Evolutionary conservation across 2,329 filamentous ascomycete species (phyloP), one percentile per base, ranked within the genome.

Genomic region (Ophiostoma pallidulum): DNA sequence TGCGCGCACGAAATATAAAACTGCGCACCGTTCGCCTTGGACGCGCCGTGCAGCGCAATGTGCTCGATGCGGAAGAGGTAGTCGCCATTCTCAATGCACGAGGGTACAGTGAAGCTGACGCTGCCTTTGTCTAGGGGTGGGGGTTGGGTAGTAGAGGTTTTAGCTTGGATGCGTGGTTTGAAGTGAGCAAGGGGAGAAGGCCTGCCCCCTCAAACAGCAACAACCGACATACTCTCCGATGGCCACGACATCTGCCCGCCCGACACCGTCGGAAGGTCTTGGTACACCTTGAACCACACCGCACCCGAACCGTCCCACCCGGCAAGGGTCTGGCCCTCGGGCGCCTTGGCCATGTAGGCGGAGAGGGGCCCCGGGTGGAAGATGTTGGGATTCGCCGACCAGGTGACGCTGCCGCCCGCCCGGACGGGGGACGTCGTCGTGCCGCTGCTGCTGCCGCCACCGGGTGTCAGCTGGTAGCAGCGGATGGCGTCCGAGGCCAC

Each of bases 271-370:
- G 48, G 48, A 24, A 55, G 49, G 44, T 61, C 57, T 42, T 62
- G 55, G 56, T 61, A 62, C 26, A 65, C 60, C 56, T 65, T 66
- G 59, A 65, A 65, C 64, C 63, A 66, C 14, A 60, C 58, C 2
- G 56, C 53, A 7, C 60, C 64, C 9, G 56, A 52, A 8, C 61
- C 61, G 45, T 61, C 58, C 58, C 60, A 65, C 10, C 51, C 53
- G 18, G 59, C 52, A 20, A 60, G 58, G 20, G 59, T 58, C 48
- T 62, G 53, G 10, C 63, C 64, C 10, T 53, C 53, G 8, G 64
- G 62, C 7, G 60, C 63, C 52, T 62, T 61, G 52, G 63, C 62
- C 56, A 66, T 58, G 56, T 63, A 65, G 31, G 61, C 58, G 44
- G 59, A 59, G 35, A 64, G 51, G 5, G 66, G 61, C 0, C 64